Evolutionary conservation across 2,329 filamentous ascomycete species (phyloP).

Genomic region (Ophiostoma ulmi): DNA sequence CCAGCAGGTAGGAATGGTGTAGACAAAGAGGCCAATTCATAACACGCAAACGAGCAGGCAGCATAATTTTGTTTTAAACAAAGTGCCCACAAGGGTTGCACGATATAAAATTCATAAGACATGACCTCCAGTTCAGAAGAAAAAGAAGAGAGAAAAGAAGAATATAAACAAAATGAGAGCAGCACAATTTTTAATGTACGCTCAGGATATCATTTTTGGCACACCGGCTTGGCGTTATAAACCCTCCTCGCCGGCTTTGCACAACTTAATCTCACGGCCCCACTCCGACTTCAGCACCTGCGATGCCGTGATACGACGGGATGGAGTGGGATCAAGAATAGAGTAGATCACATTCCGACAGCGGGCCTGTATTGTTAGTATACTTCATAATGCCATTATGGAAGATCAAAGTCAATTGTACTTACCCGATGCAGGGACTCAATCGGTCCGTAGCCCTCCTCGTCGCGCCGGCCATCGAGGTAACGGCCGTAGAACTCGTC

Average conservation of each 20-base stretch:
- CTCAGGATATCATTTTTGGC: slow-evolving; percentile 7
- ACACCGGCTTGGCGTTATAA: background rate
- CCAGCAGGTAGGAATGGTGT: background rate
- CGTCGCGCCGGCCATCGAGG: slow-evolving; percentile 83
- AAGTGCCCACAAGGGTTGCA: slow-evolving; percentile 12
- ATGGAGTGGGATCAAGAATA: slow-evolving; percentile 90
- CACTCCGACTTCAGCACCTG: slow-evolving; percentile 98
- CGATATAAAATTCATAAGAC: slow-evolving; percentile 7
- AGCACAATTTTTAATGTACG: background rate
- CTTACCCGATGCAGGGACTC: slow-evolving; percentile 91
- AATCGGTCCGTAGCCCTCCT: slow-evolving; percentile 93
- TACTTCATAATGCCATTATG: slow-evolving; percentile 2
- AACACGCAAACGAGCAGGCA: slow-evolving; percentile 7
- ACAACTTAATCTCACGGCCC: slow-evolving; percentile 95
- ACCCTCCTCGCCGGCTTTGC: slow-evolving; percentile 93
- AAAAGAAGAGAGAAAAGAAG: background rate
- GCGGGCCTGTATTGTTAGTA: slow-evolving; percentile 61
- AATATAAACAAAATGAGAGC: slow-evolving; percentile 8
- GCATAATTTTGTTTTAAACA: slow-evolving; percentile 12
- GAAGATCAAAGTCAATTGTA: slow-evolving; percentile 18
- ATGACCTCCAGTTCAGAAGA: slow-evolving; percentile 4
- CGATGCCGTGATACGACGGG: slow-evolving; percentile 85
- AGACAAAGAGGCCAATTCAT: slow-evolving; percentile 3
- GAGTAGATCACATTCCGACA: slow-evolving; percentile 99
- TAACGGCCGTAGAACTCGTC: slow-evolving; percentile 97